phyloP scores from a whole-genome alignment of 1,139 yeast genomes.

The Pichia sp. region DNA sequence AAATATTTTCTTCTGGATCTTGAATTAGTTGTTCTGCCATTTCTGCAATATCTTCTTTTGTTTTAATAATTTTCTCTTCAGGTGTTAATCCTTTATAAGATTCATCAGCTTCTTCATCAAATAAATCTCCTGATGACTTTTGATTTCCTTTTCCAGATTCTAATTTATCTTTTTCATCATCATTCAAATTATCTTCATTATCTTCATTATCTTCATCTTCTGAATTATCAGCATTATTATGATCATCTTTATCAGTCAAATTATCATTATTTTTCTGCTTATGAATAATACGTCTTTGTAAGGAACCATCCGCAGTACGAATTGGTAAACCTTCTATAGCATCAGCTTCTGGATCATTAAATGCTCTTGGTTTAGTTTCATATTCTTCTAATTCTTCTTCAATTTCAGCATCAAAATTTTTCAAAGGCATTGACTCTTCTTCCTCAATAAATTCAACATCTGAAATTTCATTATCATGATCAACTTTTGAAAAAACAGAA shows the following conservation, averaged over 20 bases:
- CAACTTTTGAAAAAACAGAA: conserved; percentile 13
- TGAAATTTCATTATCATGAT: conserved; percentile 15
- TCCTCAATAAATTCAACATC: conserved; percentile 17
- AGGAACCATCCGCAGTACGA: conserved; percentile 60
- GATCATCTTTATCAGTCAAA: background rate
- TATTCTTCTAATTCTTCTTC: conserved; percentile 46
- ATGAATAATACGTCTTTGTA: conserved; percentile 52
- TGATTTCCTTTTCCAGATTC: conserved; percentile 8
- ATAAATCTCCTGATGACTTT: conserved; percentile 19
- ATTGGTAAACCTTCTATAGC: conserved; percentile 76
- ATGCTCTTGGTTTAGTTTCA: conserved; percentile 52
- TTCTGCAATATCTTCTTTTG: conserved; percentile 81
- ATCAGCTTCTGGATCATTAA: conserved; percentile 34
- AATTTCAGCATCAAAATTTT: background rate
- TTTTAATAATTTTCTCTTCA: conserved; percentile 47
- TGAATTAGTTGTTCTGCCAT: conserved; percentile 73
- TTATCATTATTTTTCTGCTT: conserved; percentile 17
- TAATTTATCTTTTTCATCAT: conserved; percentile 19
- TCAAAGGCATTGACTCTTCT: background rate
- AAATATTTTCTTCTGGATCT: conserved; percentile 82
- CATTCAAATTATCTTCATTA: conserved; percentile 21
- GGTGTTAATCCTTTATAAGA: conserved; percentile 48
- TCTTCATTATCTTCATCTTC: conserved; percentile 24
- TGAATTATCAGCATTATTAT: conserved; percentile 7
- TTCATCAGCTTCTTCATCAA: conserved; percentile 33